Percentiles rank a stretch among this genome's conserved stretches.
Evolutionary conservation across 257 asterid species (phyloP).

Genomic region (Cynanchum wilfordii): DNA sequence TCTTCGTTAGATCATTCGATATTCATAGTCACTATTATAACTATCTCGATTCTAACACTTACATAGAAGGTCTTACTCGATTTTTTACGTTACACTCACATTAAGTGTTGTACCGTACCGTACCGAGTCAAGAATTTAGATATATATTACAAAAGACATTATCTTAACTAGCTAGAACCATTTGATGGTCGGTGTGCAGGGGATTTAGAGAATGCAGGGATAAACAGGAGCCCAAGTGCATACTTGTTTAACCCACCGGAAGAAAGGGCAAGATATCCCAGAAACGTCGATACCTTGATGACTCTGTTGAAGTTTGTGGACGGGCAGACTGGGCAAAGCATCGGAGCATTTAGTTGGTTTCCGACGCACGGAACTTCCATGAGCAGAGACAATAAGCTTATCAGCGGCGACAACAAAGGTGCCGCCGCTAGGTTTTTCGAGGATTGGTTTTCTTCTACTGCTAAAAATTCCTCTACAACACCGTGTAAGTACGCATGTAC

Average conservation of each 20-base stretch:
- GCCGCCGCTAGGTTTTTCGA: slow-evolving; percentile 65
- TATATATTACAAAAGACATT: too few species aligned
- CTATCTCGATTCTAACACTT: too few species aligned
- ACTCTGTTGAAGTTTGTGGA: slow-evolving; percentile 55
- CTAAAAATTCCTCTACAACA: slow-evolving; percentile 14
- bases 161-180: too few species aligned
- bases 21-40: too few species aligned
- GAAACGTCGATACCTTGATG: slow-evolving; percentile 46
- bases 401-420: slow-evolving; percentile 69
- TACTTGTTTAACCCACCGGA: slow-evolving; percentile 46
- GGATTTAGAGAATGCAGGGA: slow-evolving; percentile 48
- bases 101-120: too few species aligned
- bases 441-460: slow-evolving; percentile 37
- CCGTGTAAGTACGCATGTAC: too few species aligned
- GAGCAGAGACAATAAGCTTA: slow-evolving; percentile 50
- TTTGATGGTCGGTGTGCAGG: slow-evolving; percentile 37
- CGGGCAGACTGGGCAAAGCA: slow-evolving; percentile 23
- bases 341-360: slow-evolving; percentile 56
- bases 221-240: slow-evolving; percentile 65
- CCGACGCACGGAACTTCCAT: slow-evolving; percentile 70
- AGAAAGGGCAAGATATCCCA: slow-evolving; percentile 41
- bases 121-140: too few species aligned
- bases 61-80: too few species aligned
- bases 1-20: too few species aligned
- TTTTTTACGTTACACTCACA: too few species aligned